These are phyloP conservation scores for Pseudopithomyces maydicus DNA, from an alignment of 2,329 filamentous ascomycete genomes.

Conservation along the genomic window DNA sequence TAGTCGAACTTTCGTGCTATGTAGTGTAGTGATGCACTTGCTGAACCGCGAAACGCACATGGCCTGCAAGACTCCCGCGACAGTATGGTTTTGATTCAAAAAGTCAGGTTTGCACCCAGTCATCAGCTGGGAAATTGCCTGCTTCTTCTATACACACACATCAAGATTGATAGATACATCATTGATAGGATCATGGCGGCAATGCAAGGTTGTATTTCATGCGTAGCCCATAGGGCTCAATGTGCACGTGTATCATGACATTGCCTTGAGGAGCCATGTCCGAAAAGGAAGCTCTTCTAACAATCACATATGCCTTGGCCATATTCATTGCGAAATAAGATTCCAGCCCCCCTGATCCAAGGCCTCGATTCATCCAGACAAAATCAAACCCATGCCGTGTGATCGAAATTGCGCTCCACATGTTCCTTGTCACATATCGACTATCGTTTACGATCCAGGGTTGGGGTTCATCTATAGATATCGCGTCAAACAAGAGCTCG, in stretches of 20 bases:
- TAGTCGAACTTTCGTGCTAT: too few species aligned
- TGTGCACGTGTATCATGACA: constrained; percentile 48
- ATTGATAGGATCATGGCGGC: neutral
- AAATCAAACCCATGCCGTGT: constrained; percentile 43
- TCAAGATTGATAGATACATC: too few species aligned
- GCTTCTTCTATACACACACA: too few species aligned
- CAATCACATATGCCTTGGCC: constrained; percentile 34
- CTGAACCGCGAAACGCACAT: too few species aligned
- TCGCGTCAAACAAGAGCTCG: constrained; percentile 14
- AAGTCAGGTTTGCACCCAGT: too few species aligned
- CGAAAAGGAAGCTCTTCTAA: constrained; percentile 39
- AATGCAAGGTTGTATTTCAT: neutral
- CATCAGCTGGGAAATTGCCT: too few species aligned
- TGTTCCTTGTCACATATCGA: constrained; percentile 25
- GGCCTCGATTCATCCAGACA: constrained; percentile 44
- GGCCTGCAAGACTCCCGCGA: too few species aligned
- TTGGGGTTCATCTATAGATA: constrained; percentile 79
- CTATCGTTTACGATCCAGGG: constrained; percentile 67
- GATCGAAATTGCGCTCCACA: constrained; percentile 40
- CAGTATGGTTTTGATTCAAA: too few species aligned
- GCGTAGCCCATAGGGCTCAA: constrained; percentile 32
- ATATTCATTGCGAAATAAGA: constrained; percentile 31
- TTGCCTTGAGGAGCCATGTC: constrained; percentile 43
- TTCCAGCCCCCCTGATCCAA: constrained; percentile 46
- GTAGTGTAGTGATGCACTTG: too few species aligned